Evolutionary conservation across 179 eudicot genomes (phyloP), one percentile per base, ranked within the genome.

Genomic region (Dionaea muscipula): DNA sequence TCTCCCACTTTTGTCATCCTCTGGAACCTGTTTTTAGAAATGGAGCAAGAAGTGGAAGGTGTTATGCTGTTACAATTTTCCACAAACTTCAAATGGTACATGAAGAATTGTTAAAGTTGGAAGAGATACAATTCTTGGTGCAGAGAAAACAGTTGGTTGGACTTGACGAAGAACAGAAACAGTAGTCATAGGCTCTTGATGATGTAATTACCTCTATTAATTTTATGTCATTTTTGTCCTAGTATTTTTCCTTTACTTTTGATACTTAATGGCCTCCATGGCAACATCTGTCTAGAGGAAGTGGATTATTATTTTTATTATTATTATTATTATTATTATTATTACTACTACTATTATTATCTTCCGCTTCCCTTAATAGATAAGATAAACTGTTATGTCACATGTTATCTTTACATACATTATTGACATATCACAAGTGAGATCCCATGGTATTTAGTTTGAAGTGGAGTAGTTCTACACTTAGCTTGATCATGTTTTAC

Each of bases 111-210:
- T 53, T 18, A 84, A 80, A 71, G 64, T 77, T 48, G 46, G 71
- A 59, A 78, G 74, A 54, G 98, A 80, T 46, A 63, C 78, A 63
- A 67, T 91, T 55, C 98, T 94, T 70, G 80, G 62, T 52, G 77
- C 83, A 7, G 83, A 91, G 75, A n/a, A 76, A 72, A 56, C 74
- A 68, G 26, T 51, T 84, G 68, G 61, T 55, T 62, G 82, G 77
- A 57, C 78, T 91, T 20, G 84, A 77, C 50, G 84, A 70, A 62
- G 95, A 91, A 43, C 68, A 86, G 78, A 91, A 84, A 46, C 61
- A 68, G 69, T 84, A 86, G 66, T 64, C 78, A 45, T 85, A 73
- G 65, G 82, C 84, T 60, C 83, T 75, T 44, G 94, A 91, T 84
- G 98, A 91, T 91, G 98, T 91, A 86, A 86, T 54, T 63, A 28